These are phyloP conservation scores for Stagonosporopsis rhizophila DNA, from an alignment of 2,329 filamentous ascomycete genomes.

Conservation along the genomic window DNA sequence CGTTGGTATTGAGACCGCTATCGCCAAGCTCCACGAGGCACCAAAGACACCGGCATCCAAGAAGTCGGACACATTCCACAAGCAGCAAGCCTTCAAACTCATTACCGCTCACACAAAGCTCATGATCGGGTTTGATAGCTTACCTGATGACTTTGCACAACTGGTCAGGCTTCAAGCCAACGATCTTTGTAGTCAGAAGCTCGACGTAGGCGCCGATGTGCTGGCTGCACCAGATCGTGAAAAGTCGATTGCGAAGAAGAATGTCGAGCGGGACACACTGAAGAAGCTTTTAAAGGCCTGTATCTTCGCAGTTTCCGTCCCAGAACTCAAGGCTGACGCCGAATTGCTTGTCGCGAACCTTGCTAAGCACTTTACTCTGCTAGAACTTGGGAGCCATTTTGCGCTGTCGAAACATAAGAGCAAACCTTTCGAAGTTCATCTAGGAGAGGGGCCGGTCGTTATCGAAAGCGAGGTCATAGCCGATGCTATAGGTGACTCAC, in stretches of 20 bases:
- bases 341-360: slow-evolving; percentile 78
- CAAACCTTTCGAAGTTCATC: slow-evolving; percentile 81
- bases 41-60: slow-evolving; percentile 67
- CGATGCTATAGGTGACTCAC: slow-evolving; percentile 86
- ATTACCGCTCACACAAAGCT: slow-evolving; percentile 90
- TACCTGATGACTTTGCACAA: slow-evolving; percentile 88
- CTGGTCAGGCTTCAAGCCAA: slow-evolving; percentile 88
- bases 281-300: slow-evolving; percentile 89
- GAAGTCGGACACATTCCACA: slow-evolving; percentile 85
- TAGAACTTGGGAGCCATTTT: slow-evolving; percentile 88
- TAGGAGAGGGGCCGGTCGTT: slow-evolving; percentile 85
- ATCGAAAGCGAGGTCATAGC: slow-evolving; percentile 87
- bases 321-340: slow-evolving; percentile 79
- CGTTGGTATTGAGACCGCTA: slow-evolving; percentile 86
- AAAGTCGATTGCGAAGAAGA: slow-evolving; percentile 85
- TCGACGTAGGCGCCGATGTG: slow-evolving; percentile 71
- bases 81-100: slow-evolving; percentile 88
- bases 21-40: slow-evolving; percentile 83
- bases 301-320: slow-evolving; percentile 83
- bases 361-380: slow-evolving; percentile 86
- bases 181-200: slow-evolving; percentile 77
- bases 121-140: slow-evolving; percentile 82
- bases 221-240: slow-evolving; percentile 80
- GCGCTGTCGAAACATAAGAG: slow-evolving; percentile 77
- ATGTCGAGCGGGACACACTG: slow-evolving; percentile 79